Base-by-base conservation (phyloP, 2,329 filamentous ascomycete genomes). In the Sporothrix humicola region DNA sequence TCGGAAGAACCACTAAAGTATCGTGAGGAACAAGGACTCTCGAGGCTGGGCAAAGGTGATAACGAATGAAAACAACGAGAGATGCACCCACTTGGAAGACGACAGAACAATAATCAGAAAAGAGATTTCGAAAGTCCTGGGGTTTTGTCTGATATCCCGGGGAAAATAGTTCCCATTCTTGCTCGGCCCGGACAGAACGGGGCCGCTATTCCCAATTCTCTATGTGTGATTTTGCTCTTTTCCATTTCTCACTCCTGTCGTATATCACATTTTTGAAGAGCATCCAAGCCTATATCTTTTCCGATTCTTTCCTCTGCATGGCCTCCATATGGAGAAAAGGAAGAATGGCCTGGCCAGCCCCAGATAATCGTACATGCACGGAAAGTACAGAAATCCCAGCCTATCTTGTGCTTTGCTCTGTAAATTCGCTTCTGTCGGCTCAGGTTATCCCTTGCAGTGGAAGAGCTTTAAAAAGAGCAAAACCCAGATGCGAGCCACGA, bases 211-310 rank as follows among this genome's bases (percentile, higher is more conserved):
- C 31, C 31, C 31, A 37, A 37, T 52, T 68, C 2, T 37, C 23
- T 52, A 9, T 23, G 12, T 10, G 1, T n/a, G 17, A 9, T 59
- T 59, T 23, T 42, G 15, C 13, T 61, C 58, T 31, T 52, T 52
- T n/a, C 20, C 3, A 13, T 68, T 44, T 56, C 66, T 56, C 63
- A 52, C 66, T 44, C 50, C 26, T 71, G 69, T 71, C 69, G 58
- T 13, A 71, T 63, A 71, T 71, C 56, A 63, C 42, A 42, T 71
- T 63, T 63, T 65, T 23, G 9, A 7, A 46, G 12, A 20, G n/a
- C 44, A 13, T 48, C 4, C 59, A 3, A 65, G 42, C 61, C 10
- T 52, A 42, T 37, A 37, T 10, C 44, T n/a, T 68, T 68, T 37
- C 63, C 63, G 61, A 48, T 65, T 65, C 42, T 65, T 10, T 20